Evolutionary conservation across 2,329 filamentous ascomycete genomes (phyloP).

Genomic region (Periconia digitata): DNA sequence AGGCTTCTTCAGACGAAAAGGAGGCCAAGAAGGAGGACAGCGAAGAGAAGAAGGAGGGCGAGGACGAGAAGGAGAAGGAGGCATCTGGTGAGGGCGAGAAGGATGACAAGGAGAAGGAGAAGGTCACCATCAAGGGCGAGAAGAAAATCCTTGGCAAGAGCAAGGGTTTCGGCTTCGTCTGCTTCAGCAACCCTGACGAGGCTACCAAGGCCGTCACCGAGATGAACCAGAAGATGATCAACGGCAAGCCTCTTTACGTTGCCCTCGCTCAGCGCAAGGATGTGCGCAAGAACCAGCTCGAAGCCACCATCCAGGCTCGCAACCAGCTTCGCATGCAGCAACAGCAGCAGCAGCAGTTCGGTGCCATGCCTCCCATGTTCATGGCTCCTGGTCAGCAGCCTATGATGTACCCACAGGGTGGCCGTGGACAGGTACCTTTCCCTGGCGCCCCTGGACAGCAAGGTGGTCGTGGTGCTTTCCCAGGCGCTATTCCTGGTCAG

Average conservation of each 20-base stretch:
- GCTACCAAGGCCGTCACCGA: constrained; percentile 98
- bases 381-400: constrained; percentile 82
- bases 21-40: constrained; percentile 53
- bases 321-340: constrained; percentile 99
- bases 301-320: constrained; percentile 98
- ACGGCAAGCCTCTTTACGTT: constrained; percentile 95
- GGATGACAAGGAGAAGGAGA: constrained; percentile 55
- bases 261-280: constrained; percentile 99
- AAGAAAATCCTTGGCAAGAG: constrained; percentile 85
- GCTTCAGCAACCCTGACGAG: constrained; percentile 99
- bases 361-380: constrained; percentile 72
- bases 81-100: constrained; percentile 63
- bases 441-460: constrained; percentile 67
- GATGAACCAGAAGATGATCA: constrained; percentile 99
- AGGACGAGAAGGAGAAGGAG: constrained; percentile 61
- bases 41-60: constrained; percentile 57
- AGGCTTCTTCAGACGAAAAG: constrained; percentile 49
- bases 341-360: constrained; percentile 68
- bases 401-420: constrained; percentile 58
- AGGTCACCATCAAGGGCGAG: constrained; percentile 58
- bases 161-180: constrained; percentile 99
- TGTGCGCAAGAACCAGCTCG: constrained; percentile 97
- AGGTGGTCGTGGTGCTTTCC: constrained; percentile 81
- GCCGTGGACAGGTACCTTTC: constrained; percentile 65
- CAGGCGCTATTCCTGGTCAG: constrained; percentile 76